These are phyloP conservation scores for Chlorella sp. DNA, from an alignment of 139 green algal genomes.

Conservation along the genomic window DNA sequence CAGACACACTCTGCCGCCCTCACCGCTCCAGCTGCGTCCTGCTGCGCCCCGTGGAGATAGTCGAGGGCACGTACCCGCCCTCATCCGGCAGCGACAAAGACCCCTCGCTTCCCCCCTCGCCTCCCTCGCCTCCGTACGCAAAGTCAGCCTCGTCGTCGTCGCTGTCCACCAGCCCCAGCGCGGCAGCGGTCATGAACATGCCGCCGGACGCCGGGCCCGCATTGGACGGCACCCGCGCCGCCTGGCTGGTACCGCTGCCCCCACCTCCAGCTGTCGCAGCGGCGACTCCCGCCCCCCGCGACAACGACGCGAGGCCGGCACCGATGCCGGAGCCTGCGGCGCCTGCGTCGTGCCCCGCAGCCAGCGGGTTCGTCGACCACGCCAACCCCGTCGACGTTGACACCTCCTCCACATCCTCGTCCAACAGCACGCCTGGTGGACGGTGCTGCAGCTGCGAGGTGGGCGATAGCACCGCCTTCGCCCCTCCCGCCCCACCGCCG, in stretches of 20 bases:
- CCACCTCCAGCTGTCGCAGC: not conserved
- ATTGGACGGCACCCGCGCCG: not conserved
- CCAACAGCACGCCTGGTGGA: slow-evolving; percentile 4
- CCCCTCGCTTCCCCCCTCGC: no score
- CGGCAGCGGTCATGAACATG: not conserved
- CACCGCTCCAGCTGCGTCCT: no score
- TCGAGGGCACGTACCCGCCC: not conserved
- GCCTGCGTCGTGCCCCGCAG: not conserved
- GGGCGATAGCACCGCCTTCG: no score
- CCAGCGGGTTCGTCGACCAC: not conserved
- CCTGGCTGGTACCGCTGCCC: not conserved
- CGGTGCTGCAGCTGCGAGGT: not conserved
- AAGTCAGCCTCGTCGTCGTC: not conserved
- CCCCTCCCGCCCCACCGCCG: not conserved
- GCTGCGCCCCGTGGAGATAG: no score
- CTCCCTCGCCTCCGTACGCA: not conserved
- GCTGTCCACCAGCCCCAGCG: not conserved
- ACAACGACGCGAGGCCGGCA: no score
- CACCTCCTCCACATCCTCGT: slow-evolving; percentile 11
- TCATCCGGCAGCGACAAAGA: not conserved
- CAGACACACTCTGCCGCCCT: no score
- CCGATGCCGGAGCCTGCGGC: no score
- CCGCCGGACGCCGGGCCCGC: not conserved
- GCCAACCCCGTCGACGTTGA: not conserved
- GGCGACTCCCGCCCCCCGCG: no score